Evolutionary conservation across 2,329 filamentous ascomycete species (phyloP).

Genomic region (Aspergillus texensis): DNA sequence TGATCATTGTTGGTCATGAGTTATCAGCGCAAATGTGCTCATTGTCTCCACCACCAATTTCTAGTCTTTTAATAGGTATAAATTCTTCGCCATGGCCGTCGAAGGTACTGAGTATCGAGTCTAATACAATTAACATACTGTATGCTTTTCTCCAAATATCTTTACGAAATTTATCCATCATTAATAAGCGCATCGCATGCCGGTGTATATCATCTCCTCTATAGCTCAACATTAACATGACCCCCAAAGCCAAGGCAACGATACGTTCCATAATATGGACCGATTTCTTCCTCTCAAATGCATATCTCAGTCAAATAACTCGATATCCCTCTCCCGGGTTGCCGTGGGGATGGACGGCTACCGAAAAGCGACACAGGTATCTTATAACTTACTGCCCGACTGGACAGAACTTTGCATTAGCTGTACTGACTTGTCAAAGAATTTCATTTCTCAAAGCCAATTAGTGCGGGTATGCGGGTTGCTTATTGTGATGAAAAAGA

Average conservation of each 20-base stretch:
- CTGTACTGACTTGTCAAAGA: not conserved
- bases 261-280: not conserved
- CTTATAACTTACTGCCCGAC: not conserved
- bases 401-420: not conserved
- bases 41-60: not conserved
- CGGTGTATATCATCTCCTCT: not conserved
- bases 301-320: not conserved
- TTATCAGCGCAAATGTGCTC: not conserved
- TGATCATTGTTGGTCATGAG: not conserved
- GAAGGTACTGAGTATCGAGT: no score
- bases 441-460: not conserved
- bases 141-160: accelerated
- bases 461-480: not conserved
- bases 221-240: not conserved
- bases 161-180: not conserved
- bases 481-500: not conserved
- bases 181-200: not conserved
- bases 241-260: not conserved
- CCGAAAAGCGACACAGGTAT: not conserved
- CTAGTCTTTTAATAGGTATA: not conserved
- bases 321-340: not conserved
- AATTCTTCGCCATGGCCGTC: no score
- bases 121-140: not conserved
- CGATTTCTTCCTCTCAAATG: not conserved
- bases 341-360: not conserved